phyloP scores from a whole-genome alignment of 352 stramenopile genomes.

The Thraustochytrium striatum region DNA sequence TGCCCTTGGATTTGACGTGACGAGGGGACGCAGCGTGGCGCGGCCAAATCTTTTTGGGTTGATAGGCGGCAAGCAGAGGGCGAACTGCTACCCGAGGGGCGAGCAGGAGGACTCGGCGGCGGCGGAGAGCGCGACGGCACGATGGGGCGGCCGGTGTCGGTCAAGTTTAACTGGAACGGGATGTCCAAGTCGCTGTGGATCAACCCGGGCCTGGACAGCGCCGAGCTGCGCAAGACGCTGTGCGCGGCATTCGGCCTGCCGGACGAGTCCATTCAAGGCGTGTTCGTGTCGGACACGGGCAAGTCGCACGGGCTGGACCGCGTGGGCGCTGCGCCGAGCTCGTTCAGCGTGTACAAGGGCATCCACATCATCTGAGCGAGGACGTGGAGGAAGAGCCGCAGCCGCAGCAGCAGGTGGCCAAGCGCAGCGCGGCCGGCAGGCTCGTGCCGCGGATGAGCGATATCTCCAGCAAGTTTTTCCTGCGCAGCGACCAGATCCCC shows the following conservation, averaged over 20 bases:
- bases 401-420: neutral
- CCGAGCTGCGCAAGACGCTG: constrained; percentile 6
- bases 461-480: constrained; percentile 12
- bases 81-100: too few species aligned
- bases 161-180: constrained; percentile 34
- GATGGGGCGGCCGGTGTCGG: constrained; percentile 41
- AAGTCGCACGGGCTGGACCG: neutral
- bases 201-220: neutral
- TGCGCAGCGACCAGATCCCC: neutral
- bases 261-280: constrained; percentile 13
- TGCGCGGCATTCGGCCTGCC: constrained; percentile 31
- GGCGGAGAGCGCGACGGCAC: neutral
- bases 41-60: too few species aligned
- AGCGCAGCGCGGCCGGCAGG: too few species aligned
- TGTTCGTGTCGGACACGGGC: constrained; percentile 31
- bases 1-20: too few species aligned
- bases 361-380: constrained; percentile 25
- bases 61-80: too few species aligned
- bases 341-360: constrained; percentile 7
- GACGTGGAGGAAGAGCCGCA: neutral
- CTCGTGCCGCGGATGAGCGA: too few species aligned
- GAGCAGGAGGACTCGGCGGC: too few species aligned
- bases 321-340: neutral
- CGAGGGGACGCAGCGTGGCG: too few species aligned
- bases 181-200: constrained; percentile 37